These are phyloP conservation scores for Venustampulla echinocandica DNA, from an alignment of 495 filamentous ascomycete genomes.

Conservation along the genomic window DNA sequence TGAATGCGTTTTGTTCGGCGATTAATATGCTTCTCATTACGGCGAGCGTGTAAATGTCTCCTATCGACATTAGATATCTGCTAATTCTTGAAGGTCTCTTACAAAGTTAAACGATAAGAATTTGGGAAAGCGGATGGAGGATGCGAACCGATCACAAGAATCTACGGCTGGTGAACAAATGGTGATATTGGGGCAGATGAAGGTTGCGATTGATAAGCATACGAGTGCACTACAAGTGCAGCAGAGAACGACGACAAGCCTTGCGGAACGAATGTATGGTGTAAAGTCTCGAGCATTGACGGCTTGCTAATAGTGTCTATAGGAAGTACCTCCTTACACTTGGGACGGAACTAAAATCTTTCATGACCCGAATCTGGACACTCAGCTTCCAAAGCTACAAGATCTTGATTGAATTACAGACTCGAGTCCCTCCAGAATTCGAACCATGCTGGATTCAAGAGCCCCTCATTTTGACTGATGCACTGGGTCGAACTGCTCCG, in stretches of 20 bases:
- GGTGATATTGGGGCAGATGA: background rate
- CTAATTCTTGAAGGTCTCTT: background rate
- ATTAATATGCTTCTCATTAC: slow-evolving; percentile 30
- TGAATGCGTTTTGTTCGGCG: slow-evolving; percentile 23
- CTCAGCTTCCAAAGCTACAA: background rate
- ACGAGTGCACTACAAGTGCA: background rate
- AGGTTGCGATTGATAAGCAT: background rate
- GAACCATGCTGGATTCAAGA: background rate
- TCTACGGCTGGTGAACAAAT: background rate
- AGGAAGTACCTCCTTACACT: background rate
- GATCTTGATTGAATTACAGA: background rate
- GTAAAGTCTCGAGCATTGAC: too few relatives aligned
- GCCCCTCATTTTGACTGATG: slow-evolving; percentile 7
- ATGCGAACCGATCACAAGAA: background rate
- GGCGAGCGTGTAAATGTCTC: slow-evolving; percentile 19
- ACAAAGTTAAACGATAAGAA: background rate
- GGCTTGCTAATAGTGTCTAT: background rate
- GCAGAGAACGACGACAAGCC: background rate
- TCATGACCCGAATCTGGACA: slow-evolving; percentile 1
- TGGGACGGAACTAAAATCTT: slow-evolving; percentile 1
- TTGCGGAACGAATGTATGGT: too few relatives aligned
- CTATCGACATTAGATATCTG: too few relatives aligned
- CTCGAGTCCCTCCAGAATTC: background rate
- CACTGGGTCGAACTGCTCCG: slow-evolving; percentile 4
- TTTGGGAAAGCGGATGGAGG: background rate